These are phyloP conservation scores for Lodderomyces parapsilosis DNA, from an alignment of 1,139 yeast genomes.

Conservation along the genomic window DNA sequence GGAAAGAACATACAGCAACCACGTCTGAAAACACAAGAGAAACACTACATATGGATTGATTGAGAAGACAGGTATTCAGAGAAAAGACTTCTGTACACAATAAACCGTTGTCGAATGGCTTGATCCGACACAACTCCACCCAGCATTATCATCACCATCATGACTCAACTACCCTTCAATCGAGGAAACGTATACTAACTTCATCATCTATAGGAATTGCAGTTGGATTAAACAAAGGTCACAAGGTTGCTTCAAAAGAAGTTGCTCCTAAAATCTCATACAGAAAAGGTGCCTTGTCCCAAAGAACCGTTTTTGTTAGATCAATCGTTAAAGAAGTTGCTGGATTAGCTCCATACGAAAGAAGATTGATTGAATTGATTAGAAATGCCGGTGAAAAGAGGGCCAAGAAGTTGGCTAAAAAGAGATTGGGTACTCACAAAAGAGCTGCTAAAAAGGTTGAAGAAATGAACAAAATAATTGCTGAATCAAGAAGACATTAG, in stretches of 20 bases:
- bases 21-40: too few species aligned
- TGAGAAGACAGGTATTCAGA: too few species aligned
- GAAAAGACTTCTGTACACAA: too few species aligned
- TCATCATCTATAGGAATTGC: constrained; percentile 75
- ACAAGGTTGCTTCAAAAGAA: constrained; percentile 91
- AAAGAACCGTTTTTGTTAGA: constrained; percentile 96
- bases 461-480: constrained; percentile 95
- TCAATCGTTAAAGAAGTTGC: constrained; percentile 94
- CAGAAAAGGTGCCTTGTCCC: constrained; percentile 96
- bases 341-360: constrained; percentile 99
- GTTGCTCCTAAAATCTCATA: constrained; percentile 92
- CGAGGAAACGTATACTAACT: constrained; percentile 13
- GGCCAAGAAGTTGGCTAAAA: constrained; percentile 99
- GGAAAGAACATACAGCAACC: too few species aligned
- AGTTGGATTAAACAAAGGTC: constrained; percentile 99
- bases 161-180: too few species aligned
- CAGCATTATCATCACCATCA: too few species aligned
- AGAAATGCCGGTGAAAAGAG: constrained; percentile 99
- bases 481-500: constrained; percentile 90
- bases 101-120: too few species aligned
- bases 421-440: constrained; percentile 99
- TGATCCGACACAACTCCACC: too few species aligned
- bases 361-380: constrained; percentile 98
- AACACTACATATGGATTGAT: too few species aligned
- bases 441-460: constrained; percentile 99